Evolutionary conservation across 306 rosid genomes (phyloP).

Genomic region (Lathyrus sativus): DNA sequence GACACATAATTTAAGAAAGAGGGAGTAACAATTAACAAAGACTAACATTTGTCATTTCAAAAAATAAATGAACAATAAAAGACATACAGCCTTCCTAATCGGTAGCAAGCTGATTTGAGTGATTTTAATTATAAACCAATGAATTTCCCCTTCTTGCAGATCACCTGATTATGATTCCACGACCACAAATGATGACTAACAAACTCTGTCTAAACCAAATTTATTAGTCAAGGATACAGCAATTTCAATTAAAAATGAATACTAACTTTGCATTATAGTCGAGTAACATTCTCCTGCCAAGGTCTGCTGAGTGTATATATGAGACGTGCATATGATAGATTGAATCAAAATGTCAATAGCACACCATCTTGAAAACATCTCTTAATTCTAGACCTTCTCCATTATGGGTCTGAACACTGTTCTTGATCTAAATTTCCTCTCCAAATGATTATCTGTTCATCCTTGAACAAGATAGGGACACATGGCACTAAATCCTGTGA

Average conservation of each 20-base stretch:
- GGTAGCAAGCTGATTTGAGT: slow-evolving; percentile 7
- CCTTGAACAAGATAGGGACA: slow-evolving; percentile 84
- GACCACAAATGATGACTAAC: slow-evolving; percentile 10
- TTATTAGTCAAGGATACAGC: background rate
- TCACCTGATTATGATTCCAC: slow-evolving; percentile 1
- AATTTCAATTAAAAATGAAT: slow-evolving; percentile 14
- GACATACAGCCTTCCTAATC: background rate
- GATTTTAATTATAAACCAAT: background rate
- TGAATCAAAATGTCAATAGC: too few species aligned
- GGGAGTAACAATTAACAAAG: background rate
- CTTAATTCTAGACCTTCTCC: background rate
- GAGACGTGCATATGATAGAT: too few species aligned
- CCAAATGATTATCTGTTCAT: slow-evolving; percentile 91
- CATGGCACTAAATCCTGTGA: slow-evolving; percentile 84
- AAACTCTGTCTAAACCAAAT: slow-evolving; percentile 10
- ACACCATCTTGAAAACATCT: slow-evolving; percentile 9
- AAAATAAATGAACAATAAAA: background rate
- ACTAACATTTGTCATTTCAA: background rate
- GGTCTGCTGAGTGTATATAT: background rate
- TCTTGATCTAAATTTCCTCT: slow-evolving; percentile 58
- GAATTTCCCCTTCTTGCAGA: background rate
- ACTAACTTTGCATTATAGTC: slow-evolving; percentile 17
- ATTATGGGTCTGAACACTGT: slow-evolving; percentile 37
- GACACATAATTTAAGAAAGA: too few species aligned
- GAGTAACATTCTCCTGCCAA: background rate